phyloP scores from a whole-genome alignment of 805 yeast genomes.

The Saccharomyces jurei region DNA sequence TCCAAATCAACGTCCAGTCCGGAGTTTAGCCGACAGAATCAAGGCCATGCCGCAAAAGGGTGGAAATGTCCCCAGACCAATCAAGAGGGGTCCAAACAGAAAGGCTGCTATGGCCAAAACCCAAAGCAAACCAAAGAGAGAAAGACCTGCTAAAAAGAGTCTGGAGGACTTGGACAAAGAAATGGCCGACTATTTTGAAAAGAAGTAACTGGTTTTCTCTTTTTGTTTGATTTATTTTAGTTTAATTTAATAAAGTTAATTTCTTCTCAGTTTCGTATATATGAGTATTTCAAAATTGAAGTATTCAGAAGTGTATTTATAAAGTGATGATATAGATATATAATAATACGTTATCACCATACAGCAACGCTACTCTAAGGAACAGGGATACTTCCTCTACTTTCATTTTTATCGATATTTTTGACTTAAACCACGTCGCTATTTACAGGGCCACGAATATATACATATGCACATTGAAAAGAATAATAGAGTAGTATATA shows the following conservation, averaged over 20 bases:
- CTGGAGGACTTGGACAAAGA: slow-evolving; percentile 93
- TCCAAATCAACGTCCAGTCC: slow-evolving; percentile 58
- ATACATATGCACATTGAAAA: neutral
- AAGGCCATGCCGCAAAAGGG: slow-evolving; percentile 29
- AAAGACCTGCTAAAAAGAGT: slow-evolving; percentile 56
- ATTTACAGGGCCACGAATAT: neutral
- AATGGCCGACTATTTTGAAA: slow-evolving; percentile 89
- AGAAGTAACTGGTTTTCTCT: slow-evolving; percentile 17
- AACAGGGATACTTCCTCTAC: neutral
- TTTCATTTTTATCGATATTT: neutral
- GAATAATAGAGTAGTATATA: neutral
- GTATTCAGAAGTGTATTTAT: neutral
- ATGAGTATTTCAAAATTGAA: neutral
- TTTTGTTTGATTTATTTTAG: neutral
- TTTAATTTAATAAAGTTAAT: neutral
- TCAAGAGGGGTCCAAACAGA: slow-evolving; percentile 28
- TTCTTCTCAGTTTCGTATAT: neutral
- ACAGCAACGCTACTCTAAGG: neutral
- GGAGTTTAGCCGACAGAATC: slow-evolving; percentile 62
- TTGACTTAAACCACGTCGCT: neutral
- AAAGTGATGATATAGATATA: neutral
- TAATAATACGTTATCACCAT: neutral
- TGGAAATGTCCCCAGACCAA: slow-evolving; percentile 21
- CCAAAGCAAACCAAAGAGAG: slow-evolving; percentile 30
- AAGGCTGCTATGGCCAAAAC: slow-evolving; percentile 32